Conservation (phyloP, 228 moss, liverwort and hornwort species). For the Sphagnum magellanicum region DNA sequence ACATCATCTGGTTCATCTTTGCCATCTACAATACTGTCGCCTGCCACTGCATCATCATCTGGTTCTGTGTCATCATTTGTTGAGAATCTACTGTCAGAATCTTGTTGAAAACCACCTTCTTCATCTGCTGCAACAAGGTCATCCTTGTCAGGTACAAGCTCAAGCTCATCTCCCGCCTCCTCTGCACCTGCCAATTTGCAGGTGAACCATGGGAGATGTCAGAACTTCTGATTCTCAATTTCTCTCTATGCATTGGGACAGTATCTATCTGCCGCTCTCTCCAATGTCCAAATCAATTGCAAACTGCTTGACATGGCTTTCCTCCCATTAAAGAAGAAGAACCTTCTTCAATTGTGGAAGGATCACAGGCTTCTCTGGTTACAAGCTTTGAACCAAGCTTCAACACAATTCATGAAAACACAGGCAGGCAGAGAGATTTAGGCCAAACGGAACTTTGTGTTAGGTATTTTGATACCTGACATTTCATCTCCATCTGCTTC, state of each 20-base stretch:
- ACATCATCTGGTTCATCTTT: constrained; percentile 1
- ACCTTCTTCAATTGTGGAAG: background rate
- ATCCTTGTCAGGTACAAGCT: background rate
- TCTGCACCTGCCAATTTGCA: background rate
- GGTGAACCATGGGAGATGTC: background rate
- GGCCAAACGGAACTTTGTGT: no score
- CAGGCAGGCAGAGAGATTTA: no score
- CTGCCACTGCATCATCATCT: constrained; percentile 5
- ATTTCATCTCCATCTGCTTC: no score
- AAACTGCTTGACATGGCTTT: no score
- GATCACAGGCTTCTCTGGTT: background rate
- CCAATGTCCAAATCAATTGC: background rate
- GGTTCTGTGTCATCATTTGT: constrained; percentile 4
- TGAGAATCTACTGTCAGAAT: background rate
- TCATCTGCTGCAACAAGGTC: background rate
- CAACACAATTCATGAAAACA: no score
- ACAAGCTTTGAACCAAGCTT: background rate
- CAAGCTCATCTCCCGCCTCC: background rate
- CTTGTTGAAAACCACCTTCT: background rate
- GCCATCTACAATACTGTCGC: constrained; percentile 22
- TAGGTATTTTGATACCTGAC: no score
- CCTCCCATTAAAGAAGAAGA: no score
- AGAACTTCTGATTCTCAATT: background rate
- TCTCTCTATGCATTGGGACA: background rate
- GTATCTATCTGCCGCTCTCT: background rate